Base-by-base conservation (phyloP, 352 stramenopile genomes). In the Achlya hypogyna region DNA sequence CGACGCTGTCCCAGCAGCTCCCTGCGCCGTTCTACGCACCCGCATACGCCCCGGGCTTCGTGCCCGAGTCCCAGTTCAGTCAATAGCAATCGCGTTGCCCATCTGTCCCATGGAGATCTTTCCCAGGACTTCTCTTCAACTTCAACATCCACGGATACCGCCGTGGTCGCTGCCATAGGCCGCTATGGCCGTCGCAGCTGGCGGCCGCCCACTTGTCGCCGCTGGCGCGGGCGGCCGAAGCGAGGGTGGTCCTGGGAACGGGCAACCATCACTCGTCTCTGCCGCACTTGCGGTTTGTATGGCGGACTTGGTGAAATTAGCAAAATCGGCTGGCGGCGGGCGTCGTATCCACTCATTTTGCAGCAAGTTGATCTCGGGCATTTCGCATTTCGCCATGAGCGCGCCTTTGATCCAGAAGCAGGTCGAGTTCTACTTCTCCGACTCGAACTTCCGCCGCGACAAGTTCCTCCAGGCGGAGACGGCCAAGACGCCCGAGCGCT, bases 391-490 rank as follows among this genome's bases (percentile, higher is more conserved):
- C 59, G 0, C 32, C 60, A 47, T 51, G 9, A 56, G 52, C 20
- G 31, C n/a, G 32, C 47, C 31, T 23, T 12, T 27, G 38, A 58
- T 96, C 72, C 88, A 89, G 75, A 87, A 93, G 76, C 88, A 96
- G 80, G 81, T 96, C 49, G 89, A 96, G 80, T 96, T 96, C 74
- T 97, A 96, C 82, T 96, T 97, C 78, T 90, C 79, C 45, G 88
- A 96, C 75, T 92, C 84, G 75, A 97, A 97, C 74, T 95, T 96
- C 69, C 86, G 89, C 59, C 89, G 88, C 63, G 89, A 97, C 73
- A 84, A 88, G 64, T 96, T 96, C 75, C 74, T 96, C 71, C 75
- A 85, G 42, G 81, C 88, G 43, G 82, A 92, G 71, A 91, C 84
- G 62, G 91, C 85, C 73, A 92, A 92, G 72, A 72, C 86, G 31